Conservation (phyloP, 495 filamentous ascomycete genomes). For the Opeltia flavorubescens region DNA sequence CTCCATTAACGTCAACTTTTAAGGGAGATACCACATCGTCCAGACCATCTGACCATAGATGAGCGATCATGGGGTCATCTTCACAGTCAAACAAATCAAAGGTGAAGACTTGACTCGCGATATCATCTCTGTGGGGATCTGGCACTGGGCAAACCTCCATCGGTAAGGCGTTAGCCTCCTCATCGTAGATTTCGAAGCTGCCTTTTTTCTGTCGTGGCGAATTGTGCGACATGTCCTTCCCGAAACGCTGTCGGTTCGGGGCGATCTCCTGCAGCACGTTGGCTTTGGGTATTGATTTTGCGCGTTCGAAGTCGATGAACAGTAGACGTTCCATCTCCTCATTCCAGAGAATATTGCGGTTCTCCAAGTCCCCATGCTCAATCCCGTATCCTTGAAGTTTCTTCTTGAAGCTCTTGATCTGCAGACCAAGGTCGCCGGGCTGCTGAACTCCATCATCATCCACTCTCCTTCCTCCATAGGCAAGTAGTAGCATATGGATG, state of each 20-base stretch:
- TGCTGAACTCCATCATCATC: not conserved
- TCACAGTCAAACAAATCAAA: too few relatives aligned
- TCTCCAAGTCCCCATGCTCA: slow-evolving; percentile 12
- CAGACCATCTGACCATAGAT: too few relatives aligned
- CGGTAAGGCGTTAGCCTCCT: too few relatives aligned
- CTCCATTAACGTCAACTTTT: too few relatives aligned
- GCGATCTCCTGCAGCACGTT: not conserved
- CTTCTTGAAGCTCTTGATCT: not conserved
- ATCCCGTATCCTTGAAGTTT: slow-evolving; percentile 1
- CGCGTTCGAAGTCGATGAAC: slow-evolving; percentile 12
- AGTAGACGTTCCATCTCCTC: slow-evolving; percentile 12
- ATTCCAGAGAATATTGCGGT: slow-evolving; percentile 14
- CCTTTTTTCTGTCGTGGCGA: too few relatives aligned
- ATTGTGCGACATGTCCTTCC: too few relatives aligned
- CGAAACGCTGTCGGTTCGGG: not conserved
- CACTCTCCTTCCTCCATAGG: slow-evolving; percentile 25
- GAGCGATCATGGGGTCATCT: too few relatives aligned
- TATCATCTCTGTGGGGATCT: too few relatives aligned
- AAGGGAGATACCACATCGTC: too few relatives aligned
- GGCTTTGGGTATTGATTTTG: not conserved
- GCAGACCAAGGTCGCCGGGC: not conserved
- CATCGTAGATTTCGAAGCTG: too few relatives aligned
- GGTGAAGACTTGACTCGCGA: too few relatives aligned
- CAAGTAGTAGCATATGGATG: slow-evolving; percentile 32
- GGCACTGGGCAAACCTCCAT: too few relatives aligned